Evolutionary conservation across 768 basidiomycete genomes (phyloP).

Genomic region (Boletellus sp.): DNA sequence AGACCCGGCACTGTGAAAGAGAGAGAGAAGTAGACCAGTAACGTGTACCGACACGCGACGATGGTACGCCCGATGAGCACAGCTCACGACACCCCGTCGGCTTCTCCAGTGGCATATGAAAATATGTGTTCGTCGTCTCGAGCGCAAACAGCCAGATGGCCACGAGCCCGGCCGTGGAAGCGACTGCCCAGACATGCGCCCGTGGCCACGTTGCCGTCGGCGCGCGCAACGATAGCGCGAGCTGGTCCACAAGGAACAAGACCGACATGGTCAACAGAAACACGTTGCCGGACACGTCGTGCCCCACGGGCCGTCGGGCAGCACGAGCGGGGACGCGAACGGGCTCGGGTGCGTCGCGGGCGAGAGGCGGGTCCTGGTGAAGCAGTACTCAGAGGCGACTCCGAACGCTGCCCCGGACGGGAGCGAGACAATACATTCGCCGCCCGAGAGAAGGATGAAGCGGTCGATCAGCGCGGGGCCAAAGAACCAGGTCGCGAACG

Average conservation of each 20-base stretch:
- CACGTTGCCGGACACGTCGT: slow-evolving; percentile 92
- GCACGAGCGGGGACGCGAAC: slow-evolving; percentile 43
- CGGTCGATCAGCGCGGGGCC: slow-evolving; percentile 76
- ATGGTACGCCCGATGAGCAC: slow-evolving; percentile 17
- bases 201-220: slow-evolving; percentile 35
- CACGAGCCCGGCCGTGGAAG: slow-evolving; percentile 45
- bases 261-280: slow-evolving; percentile 81
- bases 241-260: slow-evolving; percentile 76
- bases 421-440: slow-evolving; percentile 66
- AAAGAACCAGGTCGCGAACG: slow-evolving; percentile 85
- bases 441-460: slow-evolving; percentile 62
- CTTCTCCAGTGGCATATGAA: slow-evolving; percentile 88
- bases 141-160: slow-evolving; percentile 69
- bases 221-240: slow-evolving; percentile 50
- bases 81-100: slow-evolving; percentile 78
- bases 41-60: neutral
- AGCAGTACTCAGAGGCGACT: slow-evolving; percentile 59
- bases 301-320: slow-evolving; percentile 52
- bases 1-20: slow-evolving; percentile 36
- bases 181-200: slow-evolving; percentile 48
- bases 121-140: slow-evolving; percentile 83
- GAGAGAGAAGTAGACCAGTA: neutral
- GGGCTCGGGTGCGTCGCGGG: slow-evolving; percentile 59
- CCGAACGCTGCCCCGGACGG: slow-evolving; percentile 52
- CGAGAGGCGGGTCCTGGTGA: slow-evolving; percentile 46